Evolutionary conservation across 768 basidiomycete species (phyloP).

Genomic region (Albatrellus ellisii): DNA sequence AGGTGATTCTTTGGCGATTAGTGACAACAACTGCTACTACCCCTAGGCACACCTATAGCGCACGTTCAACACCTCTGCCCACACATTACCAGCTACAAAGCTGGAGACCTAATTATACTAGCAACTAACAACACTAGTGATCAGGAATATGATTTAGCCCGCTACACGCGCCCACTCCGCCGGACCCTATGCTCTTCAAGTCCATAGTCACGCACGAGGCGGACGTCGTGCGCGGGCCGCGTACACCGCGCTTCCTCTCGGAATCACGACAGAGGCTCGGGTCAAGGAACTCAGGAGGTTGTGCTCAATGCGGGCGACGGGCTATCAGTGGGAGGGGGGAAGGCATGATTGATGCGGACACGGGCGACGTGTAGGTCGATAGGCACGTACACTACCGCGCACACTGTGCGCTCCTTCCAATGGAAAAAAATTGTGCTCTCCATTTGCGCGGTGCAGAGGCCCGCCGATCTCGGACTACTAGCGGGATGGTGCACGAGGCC

Average conservation of each 20-base stretch:
- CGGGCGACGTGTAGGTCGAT: conserved; percentile 55
- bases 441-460: not conserved
- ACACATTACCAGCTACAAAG: no score
- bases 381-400: conserved; percentile 41
- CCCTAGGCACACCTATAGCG: no score
- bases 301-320: conserved; percentile 18
- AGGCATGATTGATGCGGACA: not conserved
- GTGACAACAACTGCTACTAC: no score
- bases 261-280: conserved; percentile 12
- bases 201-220: conserved; percentile 74
- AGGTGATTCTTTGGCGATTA: no score
- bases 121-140: no score
- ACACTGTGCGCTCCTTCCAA: not conserved
- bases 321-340: conserved; percentile 19
- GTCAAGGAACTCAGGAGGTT: conserved; percentile 10
- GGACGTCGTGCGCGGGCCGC: conserved; percentile 45
- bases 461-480: not conserved
- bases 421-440: not conserved
- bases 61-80: no score
- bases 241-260: conserved; percentile 24
- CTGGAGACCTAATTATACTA: no score
- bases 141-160: no score
- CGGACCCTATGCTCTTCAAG: conserved; percentile 16
- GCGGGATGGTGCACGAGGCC: not conserved
- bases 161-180: not conserved